Percentiles rank a stretch among this genome's conserved stretches.
Evolutionary conservation across 768 basidiomycete genomes (phyloP).

Genomic region (Naganishia onofrii): DNA sequence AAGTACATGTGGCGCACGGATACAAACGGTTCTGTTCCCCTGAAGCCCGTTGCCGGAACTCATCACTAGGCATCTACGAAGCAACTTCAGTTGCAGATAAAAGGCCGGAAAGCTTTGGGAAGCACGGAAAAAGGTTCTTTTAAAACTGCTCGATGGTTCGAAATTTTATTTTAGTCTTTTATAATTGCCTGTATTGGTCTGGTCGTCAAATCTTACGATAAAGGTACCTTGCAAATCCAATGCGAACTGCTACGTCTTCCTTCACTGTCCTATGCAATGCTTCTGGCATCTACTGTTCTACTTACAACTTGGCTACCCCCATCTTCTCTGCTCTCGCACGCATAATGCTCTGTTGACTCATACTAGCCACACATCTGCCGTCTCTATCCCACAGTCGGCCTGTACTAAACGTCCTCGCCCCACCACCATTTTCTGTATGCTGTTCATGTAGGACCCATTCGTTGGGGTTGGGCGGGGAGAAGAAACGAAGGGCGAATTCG

Average conservation of each 20-base stretch:
- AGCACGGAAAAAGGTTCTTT: not conserved
- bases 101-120: too few relatives aligned
- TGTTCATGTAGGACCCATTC: slow-evolving; percentile 33
- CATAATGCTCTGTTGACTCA: slow-evolving; percentile 34
- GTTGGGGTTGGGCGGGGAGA: slow-evolving; percentile 16
- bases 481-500: slow-evolving; percentile 37
- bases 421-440: slow-evolving; percentile 30
- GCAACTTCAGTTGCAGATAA: not conserved
- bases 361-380: slow-evolving; percentile 32
- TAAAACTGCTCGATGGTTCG: not conserved
- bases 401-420: slow-evolving; percentile 31
- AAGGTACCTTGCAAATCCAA: not conserved
- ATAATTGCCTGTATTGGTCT: not conserved
- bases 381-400: slow-evolving; percentile 28
- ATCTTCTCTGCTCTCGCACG: not conserved
- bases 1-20: slow-evolving; percentile 22
- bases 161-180: not conserved
- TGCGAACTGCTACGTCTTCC: too few relatives aligned
- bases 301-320: slow-evolving; percentile 16
- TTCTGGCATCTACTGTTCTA: not conserved
- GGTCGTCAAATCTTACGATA: not conserved
- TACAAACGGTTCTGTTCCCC: slow-evolving; percentile 7
- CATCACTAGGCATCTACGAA: slow-evolving; percentile 5
- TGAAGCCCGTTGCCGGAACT: slow-evolving; percentile 12
- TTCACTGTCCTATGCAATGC: not conserved